Evolutionary conservation across 1,139 yeast genomes (phyloP).

Genomic region (Pichia sp.): DNA sequence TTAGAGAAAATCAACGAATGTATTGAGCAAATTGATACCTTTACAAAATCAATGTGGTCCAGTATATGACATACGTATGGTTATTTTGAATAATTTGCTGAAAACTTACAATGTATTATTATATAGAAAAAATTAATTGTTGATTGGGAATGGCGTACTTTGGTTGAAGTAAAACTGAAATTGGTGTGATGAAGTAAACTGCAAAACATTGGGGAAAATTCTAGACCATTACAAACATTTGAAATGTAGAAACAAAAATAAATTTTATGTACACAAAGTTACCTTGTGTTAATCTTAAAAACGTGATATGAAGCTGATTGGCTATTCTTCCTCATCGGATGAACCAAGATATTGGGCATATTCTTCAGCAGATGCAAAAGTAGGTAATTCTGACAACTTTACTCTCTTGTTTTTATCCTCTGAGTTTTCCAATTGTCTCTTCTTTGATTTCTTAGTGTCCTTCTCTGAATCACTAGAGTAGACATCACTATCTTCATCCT

Average conservation of each 20-base stretch:
- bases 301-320: too few species aligned
- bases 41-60: conserved; percentile 25
- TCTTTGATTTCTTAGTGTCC: conserved; percentile 19
- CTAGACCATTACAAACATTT: too few species aligned
- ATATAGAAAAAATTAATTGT: neutral
- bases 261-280: too few species aligned
- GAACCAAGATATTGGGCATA: conserved; percentile 70
- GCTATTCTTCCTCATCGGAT: conserved; percentile 49
- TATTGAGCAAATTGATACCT: conserved; percentile 22
- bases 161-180: too few species aligned
- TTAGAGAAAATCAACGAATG: conserved; percentile 36
- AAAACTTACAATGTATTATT: too few species aligned
- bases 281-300: too few species aligned
- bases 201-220: too few species aligned
- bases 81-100: too few species aligned
- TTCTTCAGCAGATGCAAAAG: conserved; percentile 86
- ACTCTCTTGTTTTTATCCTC: conserved; percentile 44
- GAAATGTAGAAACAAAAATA: too few species aligned
- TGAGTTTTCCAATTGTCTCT: conserved; percentile 20
- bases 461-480: conserved; percentile 21
- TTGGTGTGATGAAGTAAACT: too few species aligned
- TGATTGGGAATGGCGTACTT: neutral
- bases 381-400: conserved; percentile 65
- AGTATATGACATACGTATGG: conserved; percentile 12
- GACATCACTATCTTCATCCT: conserved; percentile 29